Conservation (phyloP, 192 early-diverging fungal species). For the Backusella parvicylindrica region DNA sequence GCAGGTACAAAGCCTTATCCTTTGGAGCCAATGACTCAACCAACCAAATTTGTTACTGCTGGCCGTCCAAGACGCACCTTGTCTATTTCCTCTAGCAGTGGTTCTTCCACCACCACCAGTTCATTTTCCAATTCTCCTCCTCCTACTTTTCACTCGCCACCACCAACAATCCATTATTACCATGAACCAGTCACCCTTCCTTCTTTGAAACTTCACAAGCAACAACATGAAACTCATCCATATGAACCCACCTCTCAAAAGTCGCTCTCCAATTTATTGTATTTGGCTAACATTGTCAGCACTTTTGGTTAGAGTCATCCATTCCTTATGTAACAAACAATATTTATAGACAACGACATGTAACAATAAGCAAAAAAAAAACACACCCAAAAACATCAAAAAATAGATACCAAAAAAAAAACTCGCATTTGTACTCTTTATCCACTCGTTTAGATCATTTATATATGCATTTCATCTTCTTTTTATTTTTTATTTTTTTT, state of each 20-base stretch:
- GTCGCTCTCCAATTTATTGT: not conserved
- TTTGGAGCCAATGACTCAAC: not conserved
- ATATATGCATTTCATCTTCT: not conserved
- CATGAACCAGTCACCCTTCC: not conserved
- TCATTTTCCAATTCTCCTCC: not conserved
- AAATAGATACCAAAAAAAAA: not conserved
- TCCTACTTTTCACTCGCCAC: not conserved
- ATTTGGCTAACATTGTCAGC: slow-evolving; percentile 14
- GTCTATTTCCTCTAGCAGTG: slow-evolving; percentile 2
- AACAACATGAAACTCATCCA: not conserved
- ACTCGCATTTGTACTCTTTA: not conserved
- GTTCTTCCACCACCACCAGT: not conserved
- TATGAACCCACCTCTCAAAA: not conserved
- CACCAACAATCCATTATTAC: not conserved
- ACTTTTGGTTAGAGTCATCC: not conserved
- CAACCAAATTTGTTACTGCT: not conserved
- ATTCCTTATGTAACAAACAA: not conserved
- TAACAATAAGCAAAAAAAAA: not conserved
- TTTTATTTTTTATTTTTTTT: not conserved
- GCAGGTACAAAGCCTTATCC: not conserved
- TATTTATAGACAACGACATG: too few species aligned
- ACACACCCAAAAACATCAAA: not conserved
- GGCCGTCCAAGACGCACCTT: not conserved
- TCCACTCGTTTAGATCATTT: not conserved
- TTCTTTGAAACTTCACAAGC: not conserved